Evolutionary conservation across 2,329 filamentous ascomycete species (phyloP), one percentile per base, ranked within the genome.

Genomic region (Colletotrichum sp.): DNA sequence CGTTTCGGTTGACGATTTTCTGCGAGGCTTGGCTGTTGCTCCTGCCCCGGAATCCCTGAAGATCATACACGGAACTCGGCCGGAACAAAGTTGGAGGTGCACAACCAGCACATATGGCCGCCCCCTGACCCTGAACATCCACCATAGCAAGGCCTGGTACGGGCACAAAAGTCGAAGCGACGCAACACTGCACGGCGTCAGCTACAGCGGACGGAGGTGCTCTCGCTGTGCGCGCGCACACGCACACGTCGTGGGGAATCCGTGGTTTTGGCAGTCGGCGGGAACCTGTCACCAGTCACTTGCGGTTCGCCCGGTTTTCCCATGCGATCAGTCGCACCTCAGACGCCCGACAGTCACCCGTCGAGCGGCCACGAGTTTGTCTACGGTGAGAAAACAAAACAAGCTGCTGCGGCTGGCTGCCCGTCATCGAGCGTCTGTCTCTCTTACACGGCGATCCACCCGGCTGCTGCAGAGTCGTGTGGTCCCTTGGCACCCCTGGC

Each of bases 31-130:
- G 72, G 67, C 67, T 32, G 72, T 36, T 61, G 52, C 39, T 25
- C n/a, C 61, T 67, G 72, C 68, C 55, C 72, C 72, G 30, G 68
- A 64, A 59, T 68, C 64, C 70, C 32, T 72, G 68, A 75, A 72
- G 61, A 75, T 72, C 68, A 72, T 44, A 75, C 63, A 75, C 72
- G 61, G 73, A 75, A 72, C 69, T 68, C 52, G 63, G 63, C 57
- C 64, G 73, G 69, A 75, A 75, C 63, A 68, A 52, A 48, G 36
- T 34, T 52, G 25, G 57, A 52, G 59, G 57, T 55, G 69, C 71
- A 22, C 22, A 44, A 60, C 52, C 48, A 25, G 69, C 39, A 44
- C 57, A 27, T 67, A 63, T 32, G 48, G 72, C 72, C 69, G 68
- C 63, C 61, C 72, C 72, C 69, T 72, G 72, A 67, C 52, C 72